phyloP scores from a whole-genome alignment of 2,329 filamentous ascomycete species.

The Daldinia sp. region DNA sequence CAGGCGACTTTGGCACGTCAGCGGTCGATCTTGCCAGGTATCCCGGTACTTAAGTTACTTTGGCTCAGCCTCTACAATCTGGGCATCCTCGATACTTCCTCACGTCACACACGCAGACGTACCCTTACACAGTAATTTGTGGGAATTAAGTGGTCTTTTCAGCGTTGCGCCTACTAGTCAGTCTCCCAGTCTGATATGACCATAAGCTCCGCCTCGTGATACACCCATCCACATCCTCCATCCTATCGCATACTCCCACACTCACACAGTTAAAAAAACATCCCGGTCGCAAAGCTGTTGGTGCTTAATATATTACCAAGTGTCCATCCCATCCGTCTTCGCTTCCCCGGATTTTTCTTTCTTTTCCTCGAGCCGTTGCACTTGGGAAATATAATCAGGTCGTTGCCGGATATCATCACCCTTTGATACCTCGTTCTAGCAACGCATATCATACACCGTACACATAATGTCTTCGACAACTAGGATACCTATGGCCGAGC shows the following conservation, averaged over 20 bases:
- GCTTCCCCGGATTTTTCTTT: conserved; percentile 41
- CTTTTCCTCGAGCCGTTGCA: conserved; percentile 7
- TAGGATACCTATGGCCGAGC: conserved; percentile 59
- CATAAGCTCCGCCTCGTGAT: conserved; percentile 46
- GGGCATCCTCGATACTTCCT: conserved; percentile 23
- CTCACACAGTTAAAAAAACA: neutral
- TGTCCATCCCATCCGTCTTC: conserved; percentile 32
- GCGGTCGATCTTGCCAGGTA: conserved; percentile 40
- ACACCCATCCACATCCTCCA: conserved; percentile 38
- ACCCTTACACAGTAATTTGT: conserved; percentile 34
- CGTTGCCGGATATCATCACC: conserved; percentile 14
- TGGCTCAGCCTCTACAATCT: conserved; percentile 49
- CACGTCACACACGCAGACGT: conserved; percentile 46
- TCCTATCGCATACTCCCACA: conserved; percentile 28
- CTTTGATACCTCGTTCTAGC: conserved; percentile 10
- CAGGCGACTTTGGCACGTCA: conserved; percentile 44
- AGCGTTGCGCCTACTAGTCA: conserved; percentile 40
- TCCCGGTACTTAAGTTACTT: conserved; percentile 31
- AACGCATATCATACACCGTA: conserved; percentile 38
- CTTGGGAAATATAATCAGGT: conserved; percentile 21
- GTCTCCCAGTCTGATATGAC: conserved; percentile 41
- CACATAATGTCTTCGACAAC: conserved; percentile 58
- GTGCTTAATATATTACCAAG: conserved; percentile 44
- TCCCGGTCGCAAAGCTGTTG: conserved; percentile 19
- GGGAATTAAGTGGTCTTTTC: conserved; percentile 20